Evolutionary conservation across 768 basidiomycete genomes (phyloP).

Genomic region (Coprinopsis marcescibilis): DNA sequence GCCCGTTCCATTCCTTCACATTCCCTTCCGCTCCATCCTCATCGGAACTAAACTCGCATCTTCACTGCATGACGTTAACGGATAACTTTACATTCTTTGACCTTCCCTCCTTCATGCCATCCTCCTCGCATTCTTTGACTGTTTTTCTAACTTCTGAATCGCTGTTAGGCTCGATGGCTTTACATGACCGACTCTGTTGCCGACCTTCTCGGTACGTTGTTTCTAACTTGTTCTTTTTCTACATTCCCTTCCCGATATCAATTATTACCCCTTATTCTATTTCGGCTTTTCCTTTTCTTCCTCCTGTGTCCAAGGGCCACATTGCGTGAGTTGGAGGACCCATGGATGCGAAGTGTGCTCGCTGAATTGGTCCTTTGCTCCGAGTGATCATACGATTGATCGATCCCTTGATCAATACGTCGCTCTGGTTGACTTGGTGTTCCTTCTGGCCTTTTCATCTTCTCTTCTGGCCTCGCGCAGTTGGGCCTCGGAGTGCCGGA

Average conservation of each 20-base stretch:
- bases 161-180: slow-evolving; percentile 54
- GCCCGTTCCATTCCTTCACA: not conserved
- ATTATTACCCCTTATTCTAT: too few relatives aligned
- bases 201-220: slow-evolving; percentile 51
- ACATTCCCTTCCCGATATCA: too few relatives aligned
- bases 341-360: too few relatives aligned
- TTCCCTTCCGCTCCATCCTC: not conserved
- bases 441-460: too few relatives aligned
- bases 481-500: too few relatives aligned
- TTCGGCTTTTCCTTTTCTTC: not conserved
- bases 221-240: not conserved
- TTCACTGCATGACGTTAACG: not conserved
- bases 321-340: not conserved
- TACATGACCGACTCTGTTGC: slow-evolving; percentile 62
- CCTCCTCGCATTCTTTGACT: not conserved
- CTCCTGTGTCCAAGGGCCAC: not conserved
- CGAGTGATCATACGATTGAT: not conserved
- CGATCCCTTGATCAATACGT: not conserved
- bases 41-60: not conserved
- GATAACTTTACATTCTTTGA: not conserved
- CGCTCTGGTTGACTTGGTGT: not conserved
- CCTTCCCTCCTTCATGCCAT: not conserved
- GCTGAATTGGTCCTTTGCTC: not conserved
- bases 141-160: not conserved
- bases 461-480: too few relatives aligned